Conservation (phyloP, 805 yeast genomes). For the Candida glaebosa region DNA sequence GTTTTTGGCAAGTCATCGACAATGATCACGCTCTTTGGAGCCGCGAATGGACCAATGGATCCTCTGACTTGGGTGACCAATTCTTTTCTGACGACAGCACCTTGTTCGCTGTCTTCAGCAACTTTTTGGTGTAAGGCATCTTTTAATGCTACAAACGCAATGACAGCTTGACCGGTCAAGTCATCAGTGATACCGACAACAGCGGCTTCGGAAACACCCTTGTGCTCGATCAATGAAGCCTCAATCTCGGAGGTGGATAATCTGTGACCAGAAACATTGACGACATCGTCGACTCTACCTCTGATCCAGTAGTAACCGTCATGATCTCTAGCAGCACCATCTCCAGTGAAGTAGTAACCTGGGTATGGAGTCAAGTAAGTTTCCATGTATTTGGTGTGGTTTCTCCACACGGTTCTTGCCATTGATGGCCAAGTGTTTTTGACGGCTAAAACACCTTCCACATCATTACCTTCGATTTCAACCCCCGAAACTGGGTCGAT, state of each 20-base stretch:
- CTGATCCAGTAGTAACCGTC: conserved; percentile 85
- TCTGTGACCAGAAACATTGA: conserved; percentile 83
- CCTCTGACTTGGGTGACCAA: conserved; percentile 67
- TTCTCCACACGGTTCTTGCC: conserved; percentile 78
- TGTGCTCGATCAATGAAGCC: conserved; percentile 73
- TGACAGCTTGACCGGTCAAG: conserved; percentile 83
- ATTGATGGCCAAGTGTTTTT: conserved; percentile 80
- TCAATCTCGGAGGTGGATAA: conserved; percentile 88
- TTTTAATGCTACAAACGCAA: conserved; percentile 76
- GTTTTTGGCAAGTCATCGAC: conserved; percentile 83
- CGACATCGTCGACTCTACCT: conserved; percentile 88
- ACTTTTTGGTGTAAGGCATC: conserved; percentile 34
- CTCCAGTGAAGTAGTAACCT: conserved; percentile 82
- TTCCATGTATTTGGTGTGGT: conserved; percentile 70
- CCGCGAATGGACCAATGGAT: conserved; percentile 84
- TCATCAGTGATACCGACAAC: conserved; percentile 83
- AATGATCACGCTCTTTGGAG: conserved; percentile 69
- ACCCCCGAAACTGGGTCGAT: conserved; percentile 73
- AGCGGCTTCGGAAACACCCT: conserved; percentile 71
- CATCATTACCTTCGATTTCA: conserved; percentile 64
- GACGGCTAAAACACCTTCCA: conserved; percentile 77
- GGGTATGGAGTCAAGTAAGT: conserved; percentile 82
- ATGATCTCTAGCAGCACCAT: conserved; percentile 82
- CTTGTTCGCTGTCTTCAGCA: conserved; percentile 39
- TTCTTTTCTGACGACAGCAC: conserved; percentile 55